Base-by-base conservation (phyloP, 441 rosid species). In the Raphanus hybrid region DNA sequence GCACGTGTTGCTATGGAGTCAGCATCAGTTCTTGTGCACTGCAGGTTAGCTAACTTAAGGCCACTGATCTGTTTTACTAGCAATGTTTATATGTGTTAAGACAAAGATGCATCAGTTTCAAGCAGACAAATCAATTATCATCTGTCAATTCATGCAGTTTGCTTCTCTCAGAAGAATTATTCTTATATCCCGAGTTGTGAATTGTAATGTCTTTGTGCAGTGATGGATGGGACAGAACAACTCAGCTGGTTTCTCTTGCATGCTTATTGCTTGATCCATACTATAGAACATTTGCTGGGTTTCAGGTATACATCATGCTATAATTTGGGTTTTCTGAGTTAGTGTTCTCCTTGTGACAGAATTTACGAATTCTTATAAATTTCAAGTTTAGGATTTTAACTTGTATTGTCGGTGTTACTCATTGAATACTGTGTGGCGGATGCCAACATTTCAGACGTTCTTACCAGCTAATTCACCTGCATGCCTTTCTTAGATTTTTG, bases 171-270 rank as follows among this genome's bases (percentile, higher is more conserved):
- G 74, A 37, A 62, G 10, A 27, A 8, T 67, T 62, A 61, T 68
- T 57, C 15, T 63, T 57, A 41, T 68, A 26, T 18, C 59, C 64
- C 39, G 69, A 45, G 48, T 64, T 64, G 75, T 75, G 71, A 45
- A 35, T 66, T 59, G 76, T 70, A 67, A 66, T 78, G 81, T 74
- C 67, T 32, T 55, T 79, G 61, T 84, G 80, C 80, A 96, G 99
- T 80, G 99, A 96, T 82, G 98, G 99, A 75, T 96, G 99, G 99
- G 99, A 96, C 83, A 88, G 99, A 88, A 96, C 99, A 74, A 89
- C 92, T 60, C 99, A 96, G 86, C 80, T 96, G 88, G 92, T 91
- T 86, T 84, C 99, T 82, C 96, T 96, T 32, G 97, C 99, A 65
- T 89, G 89, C 78, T 82, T 96, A 85, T 82, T 94, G 78, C 98